These are phyloP conservation scores for Cocos nucifera DNA, from an alignment of 176 grass and related monocot species.

Conservation along the genomic window DNA sequence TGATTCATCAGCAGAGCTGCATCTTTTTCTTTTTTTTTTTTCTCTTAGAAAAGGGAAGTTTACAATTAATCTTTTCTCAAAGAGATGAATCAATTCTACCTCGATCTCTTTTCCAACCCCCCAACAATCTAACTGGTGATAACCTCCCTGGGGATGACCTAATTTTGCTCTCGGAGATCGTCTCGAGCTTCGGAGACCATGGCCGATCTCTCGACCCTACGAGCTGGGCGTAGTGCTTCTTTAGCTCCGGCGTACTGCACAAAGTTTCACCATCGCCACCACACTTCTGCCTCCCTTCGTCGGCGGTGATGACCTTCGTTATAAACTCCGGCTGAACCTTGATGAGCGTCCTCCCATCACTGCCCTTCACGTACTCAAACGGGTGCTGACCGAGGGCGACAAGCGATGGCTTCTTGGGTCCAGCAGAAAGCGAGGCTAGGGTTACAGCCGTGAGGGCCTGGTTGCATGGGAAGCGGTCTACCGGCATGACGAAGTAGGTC, in stretches of 20 bases:
- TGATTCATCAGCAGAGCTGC: no score
- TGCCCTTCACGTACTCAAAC: conserved; percentile 71
- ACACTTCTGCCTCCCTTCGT: neutral
- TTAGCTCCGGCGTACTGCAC: conserved; percentile 75
- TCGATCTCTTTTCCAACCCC: no score
- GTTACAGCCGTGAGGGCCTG: conserved; percentile 61
- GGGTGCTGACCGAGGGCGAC: conserved; percentile 29
- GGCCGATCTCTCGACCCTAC: conserved; percentile 30
- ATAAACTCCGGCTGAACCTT: conserved; percentile 62
- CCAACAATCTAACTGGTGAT: no score
- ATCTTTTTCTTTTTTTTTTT: no score
- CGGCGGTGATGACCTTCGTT: conserved; percentile 48
- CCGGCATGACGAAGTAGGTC: conserved; percentile 70
- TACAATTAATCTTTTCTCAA: no score
- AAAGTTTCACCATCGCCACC: neutral
- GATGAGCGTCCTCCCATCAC: conserved; percentile 36
- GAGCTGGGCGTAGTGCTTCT: conserved; percentile 69
- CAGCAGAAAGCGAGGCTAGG: conserved; percentile 46
- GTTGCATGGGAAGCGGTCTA: conserved; percentile 28
- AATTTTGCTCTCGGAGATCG: conserved; percentile 42
- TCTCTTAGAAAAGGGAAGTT: no score
- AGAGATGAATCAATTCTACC: no score
- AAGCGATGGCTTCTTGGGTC: conserved; percentile 12
- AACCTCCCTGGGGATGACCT: neutral
- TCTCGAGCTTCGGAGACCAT: conserved; percentile 70